A percentile compares a stretch with the other conserved stretches of the same genome.
These are phyloP conservation scores for Ganoderma sinense DNA, from an alignment of 1,284 basidiomycete genomes.

Conservation along the genomic window DNA sequence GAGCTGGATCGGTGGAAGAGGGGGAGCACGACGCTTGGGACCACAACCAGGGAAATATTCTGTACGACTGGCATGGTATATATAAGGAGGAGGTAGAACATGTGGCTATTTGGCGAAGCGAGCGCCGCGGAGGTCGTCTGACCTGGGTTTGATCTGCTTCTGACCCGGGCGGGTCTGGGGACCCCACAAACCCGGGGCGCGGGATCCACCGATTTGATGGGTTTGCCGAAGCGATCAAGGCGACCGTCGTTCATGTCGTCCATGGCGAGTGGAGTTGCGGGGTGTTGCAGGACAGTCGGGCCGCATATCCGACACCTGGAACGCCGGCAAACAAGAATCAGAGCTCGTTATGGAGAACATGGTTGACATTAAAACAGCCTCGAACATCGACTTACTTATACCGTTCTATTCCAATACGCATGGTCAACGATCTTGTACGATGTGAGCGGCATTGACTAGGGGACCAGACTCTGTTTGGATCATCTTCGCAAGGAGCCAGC, in stretches of 20 bases:
- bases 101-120: slow-evolving; percentile 15
- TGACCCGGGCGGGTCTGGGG: slow-evolving; percentile 17
- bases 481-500: too few species aligned
- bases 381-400: not conserved
- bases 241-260: not conserved
- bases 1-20: slow-evolving; percentile 21
- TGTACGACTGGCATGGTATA: slow-evolving; percentile 8
- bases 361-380: not conserved
- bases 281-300: not conserved
- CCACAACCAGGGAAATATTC: slow-evolving; percentile 17
- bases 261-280: not conserved
- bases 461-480: not conserved
- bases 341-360: not conserved
- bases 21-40: slow-evolving; percentile 21
- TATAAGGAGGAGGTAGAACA: slow-evolving; percentile 12
- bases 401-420: too few species aligned
- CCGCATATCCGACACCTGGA: not conserved
- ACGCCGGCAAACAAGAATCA: not conserved
- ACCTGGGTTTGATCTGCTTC: slow-evolving; percentile 7
- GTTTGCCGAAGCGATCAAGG: not conserved
- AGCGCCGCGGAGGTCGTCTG: slow-evolving; percentile 21
- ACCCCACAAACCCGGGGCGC: slow-evolving; percentile 12
- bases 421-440: not conserved
- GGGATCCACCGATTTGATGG: not conserved
- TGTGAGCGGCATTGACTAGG: not conserved